A percentile compares a stretch with the other conserved stretches of the same genome.
Conservation (phyloP, 1,284 basidiomycete genomes). For the Austroboletus niveus region DNA sequence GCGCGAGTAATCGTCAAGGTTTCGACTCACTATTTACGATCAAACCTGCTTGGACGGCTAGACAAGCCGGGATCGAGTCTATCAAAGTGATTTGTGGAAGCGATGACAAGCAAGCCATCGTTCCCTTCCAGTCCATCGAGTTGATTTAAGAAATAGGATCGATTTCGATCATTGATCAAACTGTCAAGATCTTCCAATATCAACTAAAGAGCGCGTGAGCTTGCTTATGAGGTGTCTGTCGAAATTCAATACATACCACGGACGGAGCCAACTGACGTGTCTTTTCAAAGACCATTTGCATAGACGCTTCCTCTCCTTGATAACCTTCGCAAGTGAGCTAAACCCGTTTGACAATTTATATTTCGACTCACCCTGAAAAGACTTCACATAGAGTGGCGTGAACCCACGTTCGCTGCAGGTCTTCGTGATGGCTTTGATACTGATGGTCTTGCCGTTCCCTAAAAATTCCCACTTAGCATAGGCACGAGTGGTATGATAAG, state of each 20-base stretch:
- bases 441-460: constrained; percentile 86
- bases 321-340: constrained; percentile 39
- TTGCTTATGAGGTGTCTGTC: not conserved
- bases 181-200: constrained; percentile 82
- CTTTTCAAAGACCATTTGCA: constrained; percentile 62
- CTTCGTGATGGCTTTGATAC: constrained; percentile 74
- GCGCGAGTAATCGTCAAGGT: not conserved
- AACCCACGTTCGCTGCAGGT: constrained; percentile 57
- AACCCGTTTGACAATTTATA: not conserved
- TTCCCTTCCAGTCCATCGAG: constrained; percentile 74
- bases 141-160: constrained; percentile 85
- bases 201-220: constrained; percentile 11
- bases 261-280: constrained; percentile 70
- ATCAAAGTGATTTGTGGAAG: constrained; percentile 83
- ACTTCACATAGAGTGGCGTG: constrained; percentile 75
- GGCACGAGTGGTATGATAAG: not conserved
- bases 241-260: constrained; percentile 43
- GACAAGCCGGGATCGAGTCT: constrained; percentile 73
- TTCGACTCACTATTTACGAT: constrained; percentile 73
- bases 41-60: constrained; percentile 77
- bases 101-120: constrained; percentile 75
- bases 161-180: constrained; percentile 70
- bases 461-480: constrained; percentile 3
- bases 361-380: constrained; percentile 51
- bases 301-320: constrained; percentile 65